These are phyloP conservation scores for Myriosclerotinia duriaeana DNA, from an alignment of 2,329 filamentous ascomycete genomes.

Conservation along the genomic window DNA sequence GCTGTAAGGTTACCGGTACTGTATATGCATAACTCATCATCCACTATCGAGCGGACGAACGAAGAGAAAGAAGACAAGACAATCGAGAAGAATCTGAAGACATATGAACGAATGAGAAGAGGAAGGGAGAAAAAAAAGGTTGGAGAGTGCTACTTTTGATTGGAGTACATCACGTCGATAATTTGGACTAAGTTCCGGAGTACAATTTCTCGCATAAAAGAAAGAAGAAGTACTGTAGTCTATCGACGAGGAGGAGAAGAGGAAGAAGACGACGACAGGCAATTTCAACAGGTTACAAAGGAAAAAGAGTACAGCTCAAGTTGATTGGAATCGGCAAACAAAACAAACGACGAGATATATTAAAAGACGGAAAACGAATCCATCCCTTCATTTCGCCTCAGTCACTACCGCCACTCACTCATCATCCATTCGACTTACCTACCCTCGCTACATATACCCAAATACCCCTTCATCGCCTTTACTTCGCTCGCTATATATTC, in stretches of 20 bases:
- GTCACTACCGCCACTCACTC: background rate
- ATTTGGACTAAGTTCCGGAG: background rate
- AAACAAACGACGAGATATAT: no score
- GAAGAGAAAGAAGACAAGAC: slow-evolving; percentile 6
- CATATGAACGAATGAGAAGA: background rate
- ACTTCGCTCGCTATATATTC: background rate
- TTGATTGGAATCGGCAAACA: no score
- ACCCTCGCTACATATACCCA: slow-evolving; percentile 7
- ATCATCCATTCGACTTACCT: background rate
- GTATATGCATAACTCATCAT: slow-evolving; percentile 12
- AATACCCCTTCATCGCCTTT: background rate
- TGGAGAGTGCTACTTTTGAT: background rate
- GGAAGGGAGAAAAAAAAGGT: background rate
- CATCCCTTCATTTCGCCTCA: background rate
- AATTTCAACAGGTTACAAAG: background rate
- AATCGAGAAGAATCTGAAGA: background rate
- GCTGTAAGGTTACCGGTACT: slow-evolving; percentile 5
- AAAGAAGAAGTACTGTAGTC: no score
- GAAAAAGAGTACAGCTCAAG: no score
- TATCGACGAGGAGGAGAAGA: background rate
- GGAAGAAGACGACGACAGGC: background rate
- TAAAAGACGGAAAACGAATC: no score
- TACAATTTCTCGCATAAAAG: background rate
- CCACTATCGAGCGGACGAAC: slow-evolving; percentile 8
- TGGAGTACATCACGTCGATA: background rate